These are phyloP conservation scores for Ambrosia trifida DNA, from an alignment of 129 eudicot genomes.

Conservation along the genomic window DNA sequence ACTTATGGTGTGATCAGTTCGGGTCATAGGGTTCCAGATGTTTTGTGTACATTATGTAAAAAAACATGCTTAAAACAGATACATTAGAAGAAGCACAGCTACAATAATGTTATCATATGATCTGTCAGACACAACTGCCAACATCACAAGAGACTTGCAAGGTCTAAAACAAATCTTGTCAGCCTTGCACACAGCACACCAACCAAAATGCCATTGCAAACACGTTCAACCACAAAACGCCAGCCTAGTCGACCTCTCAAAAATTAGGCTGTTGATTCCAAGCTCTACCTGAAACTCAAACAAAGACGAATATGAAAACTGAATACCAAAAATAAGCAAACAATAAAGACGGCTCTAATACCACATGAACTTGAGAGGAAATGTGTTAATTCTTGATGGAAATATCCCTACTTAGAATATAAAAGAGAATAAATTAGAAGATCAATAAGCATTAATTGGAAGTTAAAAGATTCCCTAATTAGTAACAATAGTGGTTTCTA, in stretches of 20 bases:
- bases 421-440: not conserved
- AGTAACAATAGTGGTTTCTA: not conserved
- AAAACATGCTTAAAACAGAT: too few relatives aligned
- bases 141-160: not conserved
- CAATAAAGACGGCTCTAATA: too few relatives aligned
- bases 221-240: slow-evolving; percentile 16
- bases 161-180: slow-evolving; percentile 23
- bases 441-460: not conserved
- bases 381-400: too few relatives aligned
- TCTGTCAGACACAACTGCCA: not conserved
- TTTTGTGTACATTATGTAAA: too few relatives aligned
- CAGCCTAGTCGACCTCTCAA: not conserved
- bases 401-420: not conserved
- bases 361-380: too few relatives aligned
- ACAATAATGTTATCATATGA: slow-evolving; percentile 14
- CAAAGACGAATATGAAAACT: too few relatives aligned
- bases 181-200: too few relatives aligned
- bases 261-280: slow-evolving; percentile 38
- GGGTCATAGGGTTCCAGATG: too few relatives aligned
- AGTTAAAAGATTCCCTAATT: not conserved
- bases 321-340: too few relatives aligned
- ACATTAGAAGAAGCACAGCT: too few relatives aligned
- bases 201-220: slow-evolving; percentile 11
- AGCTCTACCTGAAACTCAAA: slow-evolving; percentile 28
- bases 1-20: too few relatives aligned